These are phyloP conservation scores for Colletotrichum somersetense DNA, from an alignment of 2,329 filamentous ascomycete genomes.

Conservation along the genomic window DNA sequence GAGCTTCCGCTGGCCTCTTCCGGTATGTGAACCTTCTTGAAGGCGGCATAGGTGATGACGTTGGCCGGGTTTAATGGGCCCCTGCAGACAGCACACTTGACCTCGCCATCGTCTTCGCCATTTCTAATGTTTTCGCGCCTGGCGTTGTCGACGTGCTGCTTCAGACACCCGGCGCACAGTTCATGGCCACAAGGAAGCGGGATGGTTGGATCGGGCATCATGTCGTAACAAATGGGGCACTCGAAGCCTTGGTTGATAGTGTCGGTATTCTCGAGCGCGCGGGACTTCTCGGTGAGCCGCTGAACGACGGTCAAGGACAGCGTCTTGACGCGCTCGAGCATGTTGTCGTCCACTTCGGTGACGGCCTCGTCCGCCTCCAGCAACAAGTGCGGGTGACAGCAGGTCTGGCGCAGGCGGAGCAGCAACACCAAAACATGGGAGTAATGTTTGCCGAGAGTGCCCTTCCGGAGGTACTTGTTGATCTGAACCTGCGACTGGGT, in stretches of 20 bases:
- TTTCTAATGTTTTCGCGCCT: conserved; percentile 66
- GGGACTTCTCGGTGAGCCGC: conserved; percentile 65
- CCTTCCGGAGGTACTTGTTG: conserved; percentile 80
- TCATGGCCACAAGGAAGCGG: conserved; percentile 88
- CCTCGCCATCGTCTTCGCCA: conserved; percentile 68
- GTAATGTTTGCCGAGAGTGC: conserved; percentile 79
- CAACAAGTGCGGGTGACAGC: conserved; percentile 81
- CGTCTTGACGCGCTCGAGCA: conserved; percentile 72
- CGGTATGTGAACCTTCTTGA: conserved; percentile 79
- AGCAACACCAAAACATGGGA: conserved; percentile 84
- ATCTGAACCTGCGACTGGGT: conserved; percentile 75
- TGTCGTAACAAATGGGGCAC: conserved; percentile 87
- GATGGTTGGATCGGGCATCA: conserved; percentile 78
- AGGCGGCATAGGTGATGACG: conserved; percentile 80
- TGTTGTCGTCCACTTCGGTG: conserved; percentile 59
- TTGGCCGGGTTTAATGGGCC: conserved; percentile 74
- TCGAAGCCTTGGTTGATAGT: conserved; percentile 66
- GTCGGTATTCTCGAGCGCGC: conserved; percentile 52
- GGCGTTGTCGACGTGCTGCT: conserved; percentile 73
- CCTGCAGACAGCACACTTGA: conserved; percentile 83
- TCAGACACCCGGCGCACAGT: conserved; percentile 82
- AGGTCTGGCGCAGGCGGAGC: conserved; percentile 83
- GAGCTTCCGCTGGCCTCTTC: conserved; percentile 54
- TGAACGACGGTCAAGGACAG: conserved; percentile 71
- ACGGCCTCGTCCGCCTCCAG: conserved; percentile 58